Conservation (phyloP, 164 flowering plant species). For the Vitis amurensis region DNA sequence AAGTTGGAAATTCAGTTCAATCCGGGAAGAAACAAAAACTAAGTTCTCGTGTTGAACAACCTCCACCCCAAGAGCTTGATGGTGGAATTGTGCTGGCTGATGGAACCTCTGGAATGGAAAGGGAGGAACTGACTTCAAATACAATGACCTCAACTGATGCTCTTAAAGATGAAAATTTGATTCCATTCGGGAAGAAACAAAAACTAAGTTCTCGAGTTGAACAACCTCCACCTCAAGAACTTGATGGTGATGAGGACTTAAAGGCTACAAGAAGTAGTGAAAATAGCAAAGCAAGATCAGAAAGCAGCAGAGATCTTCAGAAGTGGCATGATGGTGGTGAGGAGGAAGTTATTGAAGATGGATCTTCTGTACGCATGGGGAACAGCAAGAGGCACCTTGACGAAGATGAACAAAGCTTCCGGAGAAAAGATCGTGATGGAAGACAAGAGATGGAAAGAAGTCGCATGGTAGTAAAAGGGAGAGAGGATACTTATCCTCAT, state of each 20-base stretch:
- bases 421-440: slow-evolving; percentile 47
- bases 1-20: slow-evolving; percentile 29
- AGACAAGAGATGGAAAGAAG: slow-evolving; percentile 56
- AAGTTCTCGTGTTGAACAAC: slow-evolving; percentile 54
- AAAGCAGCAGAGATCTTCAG: slow-evolving; percentile 62
- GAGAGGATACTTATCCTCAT: slow-evolving; percentile 55
- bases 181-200: slow-evolving; percentile 38
- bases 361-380: slow-evolving; percentile 33
- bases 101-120: slow-evolving; percentile 38
- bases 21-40: slow-evolving; percentile 47
- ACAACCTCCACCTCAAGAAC: slow-evolving; percentile 34
- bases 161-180: slow-evolving; percentile 27
- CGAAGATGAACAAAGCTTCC: slow-evolving; percentile 50
- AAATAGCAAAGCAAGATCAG: slow-evolving; percentile 77
- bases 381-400: slow-evolving; percentile 39
- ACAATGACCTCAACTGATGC: slow-evolving; percentile 20
- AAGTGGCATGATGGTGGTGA: slow-evolving; percentile 57
- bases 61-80: slow-evolving; percentile 37
- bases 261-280: slow-evolving; percentile 74
- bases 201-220: slow-evolving; percentile 57
- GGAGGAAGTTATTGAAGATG: slow-evolving; percentile 76
- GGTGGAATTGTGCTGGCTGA: slow-evolving; percentile 34
- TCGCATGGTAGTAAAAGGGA: slow-evolving; percentile 42
- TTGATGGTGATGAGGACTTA: slow-evolving; percentile 56
- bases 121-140: slow-evolving; percentile 41